Percentiles rank a stretch among this genome's conserved stretches.
phyloP scores from a whole-genome alignment of 352 stramenopile species.

The Pythium rishiriense region DNA sequence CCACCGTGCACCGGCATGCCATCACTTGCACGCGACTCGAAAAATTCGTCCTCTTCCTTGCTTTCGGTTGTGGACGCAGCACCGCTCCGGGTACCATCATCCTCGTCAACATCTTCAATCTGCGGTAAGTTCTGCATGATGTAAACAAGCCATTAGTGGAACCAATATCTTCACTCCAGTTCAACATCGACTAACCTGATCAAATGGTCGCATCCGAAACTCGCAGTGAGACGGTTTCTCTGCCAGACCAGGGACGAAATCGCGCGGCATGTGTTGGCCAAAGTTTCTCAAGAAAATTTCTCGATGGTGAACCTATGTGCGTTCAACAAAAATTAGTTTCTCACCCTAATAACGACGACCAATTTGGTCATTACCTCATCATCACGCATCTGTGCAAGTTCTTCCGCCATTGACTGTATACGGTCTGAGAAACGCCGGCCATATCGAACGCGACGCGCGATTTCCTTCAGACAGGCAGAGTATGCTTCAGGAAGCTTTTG shows the following conservation, averaged over 20 bases:
- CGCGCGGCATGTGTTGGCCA: slow-evolving; percentile 79
- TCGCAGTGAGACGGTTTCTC: slow-evolving; percentile 89
- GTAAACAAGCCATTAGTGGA: not conserved
- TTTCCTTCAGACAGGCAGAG: slow-evolving; percentile 73
- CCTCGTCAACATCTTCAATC: slow-evolving; percentile 42
- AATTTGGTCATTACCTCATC: slow-evolving; percentile 49
- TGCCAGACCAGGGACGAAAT: slow-evolving; percentile 78
- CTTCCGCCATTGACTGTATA: slow-evolving; percentile 86
- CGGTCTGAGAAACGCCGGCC: slow-evolving; percentile 71
- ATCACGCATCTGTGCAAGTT: slow-evolving; percentile 78
- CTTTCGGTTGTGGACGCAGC: slow-evolving; percentile 15
- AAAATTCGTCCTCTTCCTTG: slow-evolving; percentile 30
- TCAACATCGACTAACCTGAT: slow-evolving; percentile 37
- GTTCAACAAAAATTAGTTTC: not conserved
- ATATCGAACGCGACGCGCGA: slow-evolving; percentile 71
- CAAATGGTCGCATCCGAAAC: slow-evolving; percentile 86
- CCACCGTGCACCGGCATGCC: slow-evolving; percentile 5
- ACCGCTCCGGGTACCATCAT: slow-evolving; percentile 6
- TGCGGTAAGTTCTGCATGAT: slow-evolving; percentile 52
- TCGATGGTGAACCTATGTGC: slow-evolving; percentile 58
- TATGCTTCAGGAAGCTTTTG: slow-evolving; percentile 85
- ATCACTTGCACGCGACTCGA: slow-evolving; percentile 23
- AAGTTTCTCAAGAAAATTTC: slow-evolving; percentile 75
- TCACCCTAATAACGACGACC: not conserved
- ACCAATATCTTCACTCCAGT: not conserved